phyloP scores from a whole-genome alignment of 352 stramenopile species.

The Globisporangium apiculatum region DNA sequence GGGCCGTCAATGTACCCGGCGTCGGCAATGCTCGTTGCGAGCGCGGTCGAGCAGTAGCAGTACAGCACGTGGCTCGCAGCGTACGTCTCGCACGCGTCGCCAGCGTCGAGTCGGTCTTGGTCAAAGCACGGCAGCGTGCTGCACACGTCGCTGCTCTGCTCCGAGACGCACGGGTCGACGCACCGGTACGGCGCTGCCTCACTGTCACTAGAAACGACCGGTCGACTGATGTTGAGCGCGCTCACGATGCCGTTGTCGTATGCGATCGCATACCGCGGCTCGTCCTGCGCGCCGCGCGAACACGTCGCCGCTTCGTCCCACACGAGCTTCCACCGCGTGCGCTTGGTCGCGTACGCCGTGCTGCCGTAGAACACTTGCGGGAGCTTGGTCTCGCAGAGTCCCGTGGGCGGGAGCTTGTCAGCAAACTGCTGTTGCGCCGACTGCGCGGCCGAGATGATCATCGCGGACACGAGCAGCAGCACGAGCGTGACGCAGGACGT shows the following conservation, averaged over 20 bases:
- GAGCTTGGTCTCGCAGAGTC: conserved; percentile 48
- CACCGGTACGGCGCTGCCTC: conserved; percentile 24
- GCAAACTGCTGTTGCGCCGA: conserved; percentile 67
- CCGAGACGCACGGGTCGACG: conserved; percentile 49
- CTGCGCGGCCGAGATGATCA: conserved; percentile 72
- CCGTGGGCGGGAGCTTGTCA: conserved; percentile 45
- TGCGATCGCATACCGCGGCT: conserved; percentile 44
- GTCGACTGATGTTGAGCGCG: neutral
- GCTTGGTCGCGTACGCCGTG: conserved; percentile 11
- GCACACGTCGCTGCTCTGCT: conserved; percentile 41
- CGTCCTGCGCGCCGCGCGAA: conserved; percentile 8
- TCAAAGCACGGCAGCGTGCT: conserved; percentile 67
- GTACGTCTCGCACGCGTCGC: conserved; percentile 53
- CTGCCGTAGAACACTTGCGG: conserved; percentile 59
- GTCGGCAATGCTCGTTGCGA: conserved; percentile 36
- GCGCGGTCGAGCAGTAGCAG: conserved; percentile 55
- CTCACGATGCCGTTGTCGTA: conserved; percentile 47
- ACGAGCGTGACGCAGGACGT: conserved; percentile 72
- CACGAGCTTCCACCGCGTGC: conserved; percentile 33
- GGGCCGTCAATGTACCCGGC: conserved; percentile 49
- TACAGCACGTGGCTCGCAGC: conserved; percentile 51
- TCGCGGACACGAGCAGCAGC: conserved; percentile 57
- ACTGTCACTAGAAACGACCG: neutral
- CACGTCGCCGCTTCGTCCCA: conserved; percentile 60
- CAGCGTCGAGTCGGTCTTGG: conserved; percentile 20